Base-by-base conservation (phyloP, 352 stramenopile genomes). In the Phytophthora hibernalis region DNA sequence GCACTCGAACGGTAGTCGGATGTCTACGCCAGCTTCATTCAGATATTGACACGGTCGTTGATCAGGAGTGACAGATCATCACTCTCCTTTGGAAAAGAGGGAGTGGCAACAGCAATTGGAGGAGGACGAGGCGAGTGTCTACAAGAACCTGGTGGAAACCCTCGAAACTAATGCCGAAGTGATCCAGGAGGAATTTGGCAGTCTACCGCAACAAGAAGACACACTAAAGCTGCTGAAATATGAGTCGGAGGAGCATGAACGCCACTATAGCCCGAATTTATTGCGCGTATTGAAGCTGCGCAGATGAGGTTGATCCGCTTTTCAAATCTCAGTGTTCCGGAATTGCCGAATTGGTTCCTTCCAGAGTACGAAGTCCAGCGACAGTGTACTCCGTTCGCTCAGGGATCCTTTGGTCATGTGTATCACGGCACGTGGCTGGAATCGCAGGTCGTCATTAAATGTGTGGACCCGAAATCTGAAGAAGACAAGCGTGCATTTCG, bases 381-480 rank as follows among this genome's bases (percentile, higher is more conserved):
- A 9, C 40, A 59, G 4, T 51, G 21, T 3, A 50, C 9, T 28
- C 53, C 53, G 13, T 61, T 72, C 28, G 56, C 20, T 1, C 16
- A 31, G 3, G 65, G 65, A 9, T 42, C 52, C 12, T 73, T 69
- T 18, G 65, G 58, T 2, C 16, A 16, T 8, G 65, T 69, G 13
- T 58, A 59, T 35, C 45, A 18, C 4, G 65, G 65, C 47, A 61
- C 47, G 21, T 73, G 59, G 58, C 40, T 65, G 2, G 49, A 69
- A 13, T 57, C 37, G 9, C 42, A 64, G 33, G 58, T 73, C 9
- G 65, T 73, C 18, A 37, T 73, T 28, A 73, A 73, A 22, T 61
- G 51, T n/a, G 30, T 69, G 26, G 52, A 61, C 55, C 35, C 31
- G 13, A 52, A 28, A 4, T 45, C 55, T 7, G 64, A 62, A 0